Conservation (phyloP, 177 flowering plant species). For the Vitis hybrid region DNA sequence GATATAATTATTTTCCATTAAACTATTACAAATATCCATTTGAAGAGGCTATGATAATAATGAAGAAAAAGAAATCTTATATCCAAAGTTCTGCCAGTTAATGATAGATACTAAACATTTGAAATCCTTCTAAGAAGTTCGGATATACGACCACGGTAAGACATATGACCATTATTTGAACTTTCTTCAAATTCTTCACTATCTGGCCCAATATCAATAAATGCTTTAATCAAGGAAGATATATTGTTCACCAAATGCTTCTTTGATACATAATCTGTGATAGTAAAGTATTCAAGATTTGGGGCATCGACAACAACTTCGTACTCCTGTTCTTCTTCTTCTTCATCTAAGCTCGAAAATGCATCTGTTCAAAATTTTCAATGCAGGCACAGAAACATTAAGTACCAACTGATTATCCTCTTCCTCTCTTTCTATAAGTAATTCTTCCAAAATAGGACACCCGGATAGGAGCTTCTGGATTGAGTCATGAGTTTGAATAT, state of each 20-base stretch:
- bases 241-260: background rate
- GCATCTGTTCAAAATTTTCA: background rate
- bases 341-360: too few species aligned
- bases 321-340: background rate
- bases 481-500: background rate
- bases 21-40: too few species aligned
- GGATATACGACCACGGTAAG: background rate
- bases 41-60: background rate
- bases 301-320: background rate
- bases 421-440: background rate
- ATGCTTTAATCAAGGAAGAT: background rate
- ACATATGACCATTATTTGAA: too few species aligned
- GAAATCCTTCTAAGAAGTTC: background rate
- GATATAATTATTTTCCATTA: too few species aligned
- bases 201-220: background rate
- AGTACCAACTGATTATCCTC: background rate
- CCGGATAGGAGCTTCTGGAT: conserved; percentile 1
- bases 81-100: background rate
- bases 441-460: background rate
- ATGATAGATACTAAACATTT: background rate
- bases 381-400: background rate
- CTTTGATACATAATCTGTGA: background rate
- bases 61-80: background rate
- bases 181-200: background rate
- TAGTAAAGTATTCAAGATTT: background rate